Evolutionary conservation across 164 flowering plant genomes (phyloP).

Genomic region (Malania oleifera): DNA sequence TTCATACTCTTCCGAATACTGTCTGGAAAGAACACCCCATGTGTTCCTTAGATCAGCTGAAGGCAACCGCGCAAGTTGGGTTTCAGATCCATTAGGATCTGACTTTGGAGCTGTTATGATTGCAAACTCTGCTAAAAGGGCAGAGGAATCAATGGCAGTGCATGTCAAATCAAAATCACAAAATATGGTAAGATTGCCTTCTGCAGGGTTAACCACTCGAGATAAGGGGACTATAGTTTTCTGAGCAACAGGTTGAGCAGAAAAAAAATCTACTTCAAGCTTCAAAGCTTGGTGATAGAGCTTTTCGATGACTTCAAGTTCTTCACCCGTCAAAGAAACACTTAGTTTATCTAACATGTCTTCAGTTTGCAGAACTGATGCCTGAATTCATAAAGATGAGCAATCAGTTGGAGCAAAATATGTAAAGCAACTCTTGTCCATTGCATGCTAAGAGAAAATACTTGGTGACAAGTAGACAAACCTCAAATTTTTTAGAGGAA

Average conservation of each 20-base stretch:
- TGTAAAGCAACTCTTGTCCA: conserved; percentile 4
- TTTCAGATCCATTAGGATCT: conserved; percentile 43
- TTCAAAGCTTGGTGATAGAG: conserved; percentile 89
- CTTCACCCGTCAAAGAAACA: conserved; percentile 91
- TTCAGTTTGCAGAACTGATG: conserved; percentile 66
- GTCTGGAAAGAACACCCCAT: conserved; percentile 70
- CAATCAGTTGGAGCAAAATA: no score
- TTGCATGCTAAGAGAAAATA: not conserved
- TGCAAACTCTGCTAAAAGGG: conserved; percentile 94
- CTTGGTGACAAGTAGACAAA: conserved; percentile 25
- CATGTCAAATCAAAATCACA: conserved; percentile 98
- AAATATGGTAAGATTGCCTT: conserved; percentile 54
- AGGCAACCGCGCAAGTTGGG: conserved; percentile 48
- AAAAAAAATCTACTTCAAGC: conserved; percentile 76
- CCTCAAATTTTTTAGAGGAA: conserved; percentile 72
- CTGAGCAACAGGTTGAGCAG: conserved; percentile 67
- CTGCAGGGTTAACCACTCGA: conserved; percentile 44
- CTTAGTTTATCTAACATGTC: conserved; percentile 88
- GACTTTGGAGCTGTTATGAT: conserved; percentile 77
- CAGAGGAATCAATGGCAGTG: conserved; percentile 89
- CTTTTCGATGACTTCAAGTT: conserved; percentile 85
- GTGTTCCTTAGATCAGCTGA: conserved; percentile 70
- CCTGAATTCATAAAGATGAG: conserved; percentile 42
- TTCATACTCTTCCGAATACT: conserved; percentile 88
- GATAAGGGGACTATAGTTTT: conserved; percentile 59